Evolutionary conservation across 257 asterid genomes (phyloP).

Genomic region (Solanum megistacrolobum): DNA sequence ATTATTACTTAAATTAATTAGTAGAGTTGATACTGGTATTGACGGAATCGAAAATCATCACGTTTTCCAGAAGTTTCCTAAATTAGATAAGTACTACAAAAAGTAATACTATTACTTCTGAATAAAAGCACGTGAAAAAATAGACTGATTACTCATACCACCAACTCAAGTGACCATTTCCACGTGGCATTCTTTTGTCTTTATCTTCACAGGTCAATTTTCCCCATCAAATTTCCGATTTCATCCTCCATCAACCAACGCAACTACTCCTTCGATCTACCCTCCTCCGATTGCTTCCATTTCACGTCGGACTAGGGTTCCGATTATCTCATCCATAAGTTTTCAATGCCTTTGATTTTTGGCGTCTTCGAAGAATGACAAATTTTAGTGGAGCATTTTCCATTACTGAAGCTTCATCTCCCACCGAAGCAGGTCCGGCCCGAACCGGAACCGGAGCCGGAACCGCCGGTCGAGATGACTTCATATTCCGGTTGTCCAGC

Average conservation of each 20-base stretch:
- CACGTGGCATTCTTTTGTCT: neutral
- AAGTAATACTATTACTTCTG: neutral
- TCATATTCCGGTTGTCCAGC: constrained; percentile 27
- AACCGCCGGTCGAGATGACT: neutral
- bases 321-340: neutral
- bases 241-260: neutral
- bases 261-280: neutral
- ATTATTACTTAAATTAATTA: neutral
- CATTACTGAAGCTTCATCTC: neutral
- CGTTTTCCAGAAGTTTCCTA: neutral
- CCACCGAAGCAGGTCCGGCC: neutral
- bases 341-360: neutral
- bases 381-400: neutral
- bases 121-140: neutral
- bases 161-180: neutral
- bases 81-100: neutral
- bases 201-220: neutral
- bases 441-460: neutral
- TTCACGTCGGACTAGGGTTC: neutral
- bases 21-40: neutral
- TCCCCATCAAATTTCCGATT: neutral
- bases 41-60: neutral
- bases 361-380: neutral
- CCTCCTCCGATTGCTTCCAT: neutral
- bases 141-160: neutral